phyloP scores from a whole-genome alignment of 2,329 filamentous ascomycete species.

The Fusarium sp. region DNA sequence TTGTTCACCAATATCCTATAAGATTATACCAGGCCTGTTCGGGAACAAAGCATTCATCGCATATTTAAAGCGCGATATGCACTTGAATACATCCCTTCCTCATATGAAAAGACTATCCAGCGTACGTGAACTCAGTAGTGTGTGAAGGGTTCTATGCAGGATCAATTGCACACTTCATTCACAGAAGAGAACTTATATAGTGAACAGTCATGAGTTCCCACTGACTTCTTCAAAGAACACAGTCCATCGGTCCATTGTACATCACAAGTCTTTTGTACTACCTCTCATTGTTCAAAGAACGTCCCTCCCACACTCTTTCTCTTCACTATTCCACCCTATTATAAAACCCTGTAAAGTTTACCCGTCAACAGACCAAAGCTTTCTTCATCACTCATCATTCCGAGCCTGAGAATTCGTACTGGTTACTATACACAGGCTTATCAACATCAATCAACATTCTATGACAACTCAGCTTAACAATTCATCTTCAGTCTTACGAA shows the following conservation, averaged over 20 bases:
- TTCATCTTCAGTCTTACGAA: background rate
- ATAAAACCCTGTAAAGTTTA: conserved; percentile 6
- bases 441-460: background rate
- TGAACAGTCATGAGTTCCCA: background rate
- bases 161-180: background rate
- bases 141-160: background rate
- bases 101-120: background rate
- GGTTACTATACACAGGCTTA: background rate
- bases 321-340: background rate
- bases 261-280: conserved; percentile 6
- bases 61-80: no score
- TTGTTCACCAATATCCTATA: no score
- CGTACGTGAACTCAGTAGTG: background rate
- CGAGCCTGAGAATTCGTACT: background rate
- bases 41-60: background rate
- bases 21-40: no score
- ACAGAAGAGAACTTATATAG: background rate
- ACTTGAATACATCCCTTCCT: no score
- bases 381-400: background rate
- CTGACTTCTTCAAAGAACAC: background rate
- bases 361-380: background rate
- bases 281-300: conserved; percentile 18
- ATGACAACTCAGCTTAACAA: background rate
- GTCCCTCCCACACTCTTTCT: background rate
- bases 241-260: background rate